Evolutionary conservation across 495 filamentous ascomycete species (phyloP).

Genomic region (Thermothielavioides terrestris): DNA sequence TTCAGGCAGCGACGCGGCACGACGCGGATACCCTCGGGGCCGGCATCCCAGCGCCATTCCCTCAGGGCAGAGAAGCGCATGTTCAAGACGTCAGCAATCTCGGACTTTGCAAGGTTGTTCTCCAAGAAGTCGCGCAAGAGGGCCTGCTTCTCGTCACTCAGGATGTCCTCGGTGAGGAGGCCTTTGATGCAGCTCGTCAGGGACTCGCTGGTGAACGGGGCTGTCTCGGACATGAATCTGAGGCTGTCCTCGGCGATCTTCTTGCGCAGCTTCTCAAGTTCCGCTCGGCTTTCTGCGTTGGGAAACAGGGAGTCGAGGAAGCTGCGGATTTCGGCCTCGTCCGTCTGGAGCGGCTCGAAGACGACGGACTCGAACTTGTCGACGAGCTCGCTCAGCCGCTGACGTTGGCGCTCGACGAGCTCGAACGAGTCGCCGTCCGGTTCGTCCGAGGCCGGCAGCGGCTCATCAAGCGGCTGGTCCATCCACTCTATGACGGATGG

Average conservation of each 20-base stretch:
- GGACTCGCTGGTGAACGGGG: constrained; percentile 23
- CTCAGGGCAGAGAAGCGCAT: constrained; percentile 54
- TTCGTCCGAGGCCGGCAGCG: constrained; percentile 16
- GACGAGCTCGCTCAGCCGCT: constrained; percentile 43
- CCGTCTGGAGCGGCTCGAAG: constrained; percentile 43
- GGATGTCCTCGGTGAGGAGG: constrained; percentile 50
- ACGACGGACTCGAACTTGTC: constrained; percentile 51
- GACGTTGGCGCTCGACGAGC: constrained; percentile 36
- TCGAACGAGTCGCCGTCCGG: constrained; percentile 22
- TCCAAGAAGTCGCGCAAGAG: constrained; percentile 53
- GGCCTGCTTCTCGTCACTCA: constrained; percentile 52
- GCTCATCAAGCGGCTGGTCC: constrained; percentile 17
- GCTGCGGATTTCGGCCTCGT: constrained; percentile 36
- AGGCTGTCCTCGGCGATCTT: constrained; percentile 8
- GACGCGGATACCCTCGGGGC: constrained; percentile 42
- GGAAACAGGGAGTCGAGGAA: constrained; percentile 50
- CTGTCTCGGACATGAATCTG: constrained; percentile 11
- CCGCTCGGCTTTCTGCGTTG: constrained; percentile 27
- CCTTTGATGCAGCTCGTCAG: constrained; percentile 40
- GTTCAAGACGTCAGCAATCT: constrained; percentile 61
- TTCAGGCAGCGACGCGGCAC: constrained; percentile 57
- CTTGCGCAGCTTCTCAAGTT: constrained; percentile 20
- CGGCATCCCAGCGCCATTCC: constrained; percentile 51
- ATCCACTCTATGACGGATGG: constrained; percentile 44
- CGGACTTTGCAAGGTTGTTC: constrained; percentile 46